A percentile compares a stretch with the other conserved stretches of the same genome.
Evolutionary conservation across 441 rosid species (phyloP).

Genomic region (Hura crepitans): DNA sequence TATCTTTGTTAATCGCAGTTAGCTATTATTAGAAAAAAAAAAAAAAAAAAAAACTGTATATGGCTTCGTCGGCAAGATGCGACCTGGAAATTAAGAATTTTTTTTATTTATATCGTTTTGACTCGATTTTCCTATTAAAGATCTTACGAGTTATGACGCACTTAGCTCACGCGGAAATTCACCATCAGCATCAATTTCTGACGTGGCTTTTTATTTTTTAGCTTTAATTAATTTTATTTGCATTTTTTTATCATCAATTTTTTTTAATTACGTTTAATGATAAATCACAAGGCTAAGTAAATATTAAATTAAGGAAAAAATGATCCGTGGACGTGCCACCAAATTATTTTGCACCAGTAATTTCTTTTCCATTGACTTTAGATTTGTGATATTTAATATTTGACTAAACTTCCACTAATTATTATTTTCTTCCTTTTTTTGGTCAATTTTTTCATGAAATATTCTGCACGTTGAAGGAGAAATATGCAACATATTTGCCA

Average conservation of each 20-base stretch:
- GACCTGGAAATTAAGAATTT: not conserved
- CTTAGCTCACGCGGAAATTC: not conserved
- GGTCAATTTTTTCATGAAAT: too few species aligned
- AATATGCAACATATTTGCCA: too few species aligned
- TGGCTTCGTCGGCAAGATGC: conserved; percentile 15
- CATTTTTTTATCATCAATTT: too few species aligned
- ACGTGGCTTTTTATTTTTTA: not conserved
- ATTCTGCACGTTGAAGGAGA: too few species aligned
- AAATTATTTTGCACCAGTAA: not conserved
- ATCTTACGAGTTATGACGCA: not conserved
- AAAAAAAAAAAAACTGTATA: not conserved
- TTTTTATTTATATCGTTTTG: not conserved
- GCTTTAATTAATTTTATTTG: too few species aligned
- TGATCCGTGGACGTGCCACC: conserved; percentile 8
- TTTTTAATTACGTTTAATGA: too few species aligned
- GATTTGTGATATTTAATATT: not conserved
- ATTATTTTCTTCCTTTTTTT: too few species aligned
- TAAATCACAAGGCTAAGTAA: too few species aligned
- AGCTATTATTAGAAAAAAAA: not conserved
- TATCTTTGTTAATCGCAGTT: conserved; percentile 4
- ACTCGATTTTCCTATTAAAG: not conserved
- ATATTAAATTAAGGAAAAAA: not conserved
- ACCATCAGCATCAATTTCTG: not conserved
- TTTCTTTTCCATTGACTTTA: conserved; percentile 9
- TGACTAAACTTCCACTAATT: too few species aligned